Conservation (phyloP, 257 asterid species). For the Nicotiana obtusifolia region DNA sequence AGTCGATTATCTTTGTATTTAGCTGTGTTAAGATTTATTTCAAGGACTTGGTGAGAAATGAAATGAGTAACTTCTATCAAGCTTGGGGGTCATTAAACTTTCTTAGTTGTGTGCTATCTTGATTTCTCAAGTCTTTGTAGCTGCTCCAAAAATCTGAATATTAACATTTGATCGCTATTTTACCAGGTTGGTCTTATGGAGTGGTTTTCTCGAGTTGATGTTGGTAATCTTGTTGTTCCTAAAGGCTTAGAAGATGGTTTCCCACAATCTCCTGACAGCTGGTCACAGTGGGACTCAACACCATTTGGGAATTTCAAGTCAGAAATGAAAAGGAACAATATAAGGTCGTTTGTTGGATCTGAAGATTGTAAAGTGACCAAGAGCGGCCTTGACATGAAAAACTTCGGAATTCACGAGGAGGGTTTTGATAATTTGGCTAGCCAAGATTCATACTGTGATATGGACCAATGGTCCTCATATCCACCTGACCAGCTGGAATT, state of each 20-base stretch:
- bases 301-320: conserved; percentile 3
- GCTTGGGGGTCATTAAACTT: neutral
- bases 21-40: neutral
- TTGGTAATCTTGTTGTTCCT: neutral
- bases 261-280: conserved; percentile 1
- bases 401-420: neutral
- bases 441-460: neutral
- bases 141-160: neutral
- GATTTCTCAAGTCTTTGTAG: neutral
- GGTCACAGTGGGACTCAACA: conserved; percentile 4
- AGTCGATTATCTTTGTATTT: neutral
- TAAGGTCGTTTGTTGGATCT: neutral
- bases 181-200: conserved; percentile 10
- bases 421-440: neutral
- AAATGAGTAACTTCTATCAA: neutral
- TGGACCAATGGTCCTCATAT: conserved; percentile 7
- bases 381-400: neutral
- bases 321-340: conserved; percentile 1
- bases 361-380: neutral
- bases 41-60: neutral
- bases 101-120: neutral
- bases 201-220: conserved; percentile 1
- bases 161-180: neutral
- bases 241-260: neutral
- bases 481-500: neutral